Evolutionary conservation across 306 rosid species (phyloP), one percentile per base, ranked within the genome.

Genomic region (Begonia fuchsioides): DNA sequence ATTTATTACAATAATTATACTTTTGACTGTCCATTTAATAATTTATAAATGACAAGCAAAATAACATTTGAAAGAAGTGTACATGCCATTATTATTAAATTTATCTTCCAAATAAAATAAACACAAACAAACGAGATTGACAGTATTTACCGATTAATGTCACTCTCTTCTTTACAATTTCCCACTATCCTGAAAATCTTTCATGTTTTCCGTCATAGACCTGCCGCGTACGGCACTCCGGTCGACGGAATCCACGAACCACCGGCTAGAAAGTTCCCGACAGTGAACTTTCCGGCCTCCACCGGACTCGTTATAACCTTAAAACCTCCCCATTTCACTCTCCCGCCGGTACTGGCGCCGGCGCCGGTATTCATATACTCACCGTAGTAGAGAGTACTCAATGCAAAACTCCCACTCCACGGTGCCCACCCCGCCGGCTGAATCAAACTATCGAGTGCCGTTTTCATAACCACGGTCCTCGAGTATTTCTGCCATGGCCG

Each of bases 401-500:
- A 54, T 3, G 56, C 96, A 49, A 79, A 76, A 52, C 17, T 58
- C 8, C 96, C 90, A 6, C 57, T 68, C 94, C 96, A 83, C 0
- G 72, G 72, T 32, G 2, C 17, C 96, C 96, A 88, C 18, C 96
- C 96, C 0, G 50, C 45, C 0, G 83, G 74, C 19, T 51, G 2
- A 13, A 88, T 53, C 51, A 75, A 11, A 38, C 69, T 71, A 9
- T 53, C 88, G 1, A 88, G 12, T 12, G 11, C 12, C 14, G 60
- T 74, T 54, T 76, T 78, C 93, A 88, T 73, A 2, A 88, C 11
- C 35, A 88, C 86, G 7, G 80, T 70, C 52, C 96, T 70, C 1
- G 95, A 80, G 49, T 81, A 83, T 54, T 58, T 12, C 43, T 76
- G 9, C 93, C 93, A 88, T 0, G 96, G 96, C 43, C 96, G 52